A percentile compares a stretch with the other conserved stretches of the same genome.
phyloP scores from a whole-genome alignment of 2,329 filamentous ascomycete genomes.

The Sclerotinia sclerotiorum region DNA sequence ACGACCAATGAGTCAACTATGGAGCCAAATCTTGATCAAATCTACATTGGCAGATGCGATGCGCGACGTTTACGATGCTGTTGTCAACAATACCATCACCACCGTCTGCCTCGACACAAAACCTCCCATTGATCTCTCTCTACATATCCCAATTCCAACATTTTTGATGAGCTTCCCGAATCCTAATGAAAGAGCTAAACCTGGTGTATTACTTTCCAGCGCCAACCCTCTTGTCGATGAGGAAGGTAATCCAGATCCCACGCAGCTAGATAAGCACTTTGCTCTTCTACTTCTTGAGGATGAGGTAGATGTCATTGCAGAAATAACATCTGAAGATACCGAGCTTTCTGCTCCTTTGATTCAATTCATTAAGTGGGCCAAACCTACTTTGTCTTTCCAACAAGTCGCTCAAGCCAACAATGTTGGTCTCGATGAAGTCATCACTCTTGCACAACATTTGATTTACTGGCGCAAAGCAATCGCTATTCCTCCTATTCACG shows the following conservation, averaged over 20 bases:
- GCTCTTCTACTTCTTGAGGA: constrained; percentile 82
- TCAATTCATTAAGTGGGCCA: constrained; percentile 76
- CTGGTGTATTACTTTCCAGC: constrained; percentile 83
- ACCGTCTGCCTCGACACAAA: constrained; percentile 69
- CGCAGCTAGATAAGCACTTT: constrained; percentile 80
- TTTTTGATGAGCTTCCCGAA: constrained; percentile 71
- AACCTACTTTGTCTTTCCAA: constrained; percentile 65
- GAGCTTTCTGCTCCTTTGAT: constrained; percentile 75
- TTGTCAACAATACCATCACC: constrained; percentile 83
- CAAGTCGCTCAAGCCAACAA: constrained; percentile 70
- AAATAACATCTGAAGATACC: constrained; percentile 74
- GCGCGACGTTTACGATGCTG: constrained; percentile 75
- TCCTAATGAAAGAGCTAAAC: constrained; percentile 66
- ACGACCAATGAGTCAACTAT: constrained; percentile 58
- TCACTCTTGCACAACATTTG: constrained; percentile 86
- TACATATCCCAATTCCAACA: constrained; percentile 64
- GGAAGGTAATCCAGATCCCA: constrained; percentile 64
- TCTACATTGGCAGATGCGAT: constrained; percentile 83
- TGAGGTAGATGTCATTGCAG: constrained; percentile 69
- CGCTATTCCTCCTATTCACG: constrained; percentile 85
- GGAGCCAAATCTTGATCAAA: constrained; percentile 67
- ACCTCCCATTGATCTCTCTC: constrained; percentile 59
- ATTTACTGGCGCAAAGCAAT: constrained; percentile 95
- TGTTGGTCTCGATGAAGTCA: constrained; percentile 76
- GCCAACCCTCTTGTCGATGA: constrained; percentile 73